phyloP scores from a whole-genome alignment of 2,329 filamentous ascomycete species.

The Trichoderma breve region DNA sequence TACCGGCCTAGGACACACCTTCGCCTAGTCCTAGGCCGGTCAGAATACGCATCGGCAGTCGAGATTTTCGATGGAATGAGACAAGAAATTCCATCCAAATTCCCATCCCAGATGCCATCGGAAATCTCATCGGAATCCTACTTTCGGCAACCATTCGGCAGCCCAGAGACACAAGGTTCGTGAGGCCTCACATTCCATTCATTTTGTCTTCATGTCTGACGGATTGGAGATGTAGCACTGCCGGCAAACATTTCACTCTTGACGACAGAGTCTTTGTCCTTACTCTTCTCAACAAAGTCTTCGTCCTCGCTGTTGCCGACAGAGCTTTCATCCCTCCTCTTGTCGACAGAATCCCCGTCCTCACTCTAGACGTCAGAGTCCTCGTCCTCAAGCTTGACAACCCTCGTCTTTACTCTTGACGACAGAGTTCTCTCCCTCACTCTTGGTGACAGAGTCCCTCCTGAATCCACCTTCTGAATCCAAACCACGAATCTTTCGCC shows the following conservation, averaged over 20 bases:
- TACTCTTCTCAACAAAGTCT: too few species aligned
- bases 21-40: conserved; percentile 14
- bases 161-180: background rate
- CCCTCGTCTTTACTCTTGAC: too few species aligned
- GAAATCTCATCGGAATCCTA: conserved; percentile 19
- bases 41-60: conserved; percentile 31
- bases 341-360: too few species aligned
- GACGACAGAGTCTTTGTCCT: background rate
- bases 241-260: background rate
- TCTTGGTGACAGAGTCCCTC: background rate
- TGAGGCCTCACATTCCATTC: background rate
- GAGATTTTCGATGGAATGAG: conserved; percentile 32
- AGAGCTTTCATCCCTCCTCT: too few species aligned
- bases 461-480: too few species aligned
- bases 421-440: too few species aligned
- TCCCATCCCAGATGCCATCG: conserved; percentile 8
- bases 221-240: background rate
- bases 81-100: conserved; percentile 24
- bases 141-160: background rate
- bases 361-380: too few species aligned
- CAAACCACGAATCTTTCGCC: too few species aligned
- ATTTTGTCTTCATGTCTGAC: background rate
- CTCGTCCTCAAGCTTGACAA: too few species aligned
- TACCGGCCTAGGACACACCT: background rate
- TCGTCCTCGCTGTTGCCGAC: too few species aligned